phyloP scores from a whole-genome alignment of 169 alveolate genomes.

The Plasmodium coatneyi region DNA sequence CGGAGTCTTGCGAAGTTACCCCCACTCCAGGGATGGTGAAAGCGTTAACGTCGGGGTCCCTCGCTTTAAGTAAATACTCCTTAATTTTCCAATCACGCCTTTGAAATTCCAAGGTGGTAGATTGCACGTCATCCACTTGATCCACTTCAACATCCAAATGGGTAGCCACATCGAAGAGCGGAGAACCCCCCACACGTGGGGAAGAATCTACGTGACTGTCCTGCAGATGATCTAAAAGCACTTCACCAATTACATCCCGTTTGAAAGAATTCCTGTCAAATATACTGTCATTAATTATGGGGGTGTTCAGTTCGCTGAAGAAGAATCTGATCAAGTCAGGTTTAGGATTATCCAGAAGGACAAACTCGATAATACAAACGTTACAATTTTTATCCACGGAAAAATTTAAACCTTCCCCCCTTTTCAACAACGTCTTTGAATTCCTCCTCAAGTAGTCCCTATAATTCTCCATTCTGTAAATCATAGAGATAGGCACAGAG shows the following conservation, averaged over 20 bases:
- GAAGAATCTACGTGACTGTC: background rate
- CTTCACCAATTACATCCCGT: slow-evolving; percentile 28
- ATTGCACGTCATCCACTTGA: background rate
- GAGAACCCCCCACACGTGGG: background rate
- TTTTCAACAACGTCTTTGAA: background rate
- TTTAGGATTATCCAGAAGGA: slow-evolving; percentile 38
- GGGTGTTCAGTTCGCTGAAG: slow-evolving; percentile 66
- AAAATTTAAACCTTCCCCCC: background rate
- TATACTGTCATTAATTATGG: slow-evolving; percentile 68
- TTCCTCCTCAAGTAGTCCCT: slow-evolving; percentile 19
- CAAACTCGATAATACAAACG: slow-evolving; percentile 41
- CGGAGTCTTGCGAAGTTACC: background rate
- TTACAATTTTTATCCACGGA: background rate
- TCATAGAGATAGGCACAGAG: slow-evolving; percentile 35
- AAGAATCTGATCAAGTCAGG: slow-evolving; percentile 51
- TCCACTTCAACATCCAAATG: background rate
- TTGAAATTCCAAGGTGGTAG: background rate
- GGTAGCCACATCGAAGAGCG: background rate
- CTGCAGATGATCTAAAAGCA: background rate
- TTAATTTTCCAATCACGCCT: background rate
- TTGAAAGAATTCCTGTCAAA: slow-evolving; percentile 39
- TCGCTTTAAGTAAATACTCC: background rate
- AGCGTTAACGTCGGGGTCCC: background rate
- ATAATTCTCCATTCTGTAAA: slow-evolving; percentile 51
- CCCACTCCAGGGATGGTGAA: slow-evolving; percentile 49